Conservation (phyloP, 2,329 filamentous ascomycete genomes). For the Colletotrichum simmondsii region DNA sequence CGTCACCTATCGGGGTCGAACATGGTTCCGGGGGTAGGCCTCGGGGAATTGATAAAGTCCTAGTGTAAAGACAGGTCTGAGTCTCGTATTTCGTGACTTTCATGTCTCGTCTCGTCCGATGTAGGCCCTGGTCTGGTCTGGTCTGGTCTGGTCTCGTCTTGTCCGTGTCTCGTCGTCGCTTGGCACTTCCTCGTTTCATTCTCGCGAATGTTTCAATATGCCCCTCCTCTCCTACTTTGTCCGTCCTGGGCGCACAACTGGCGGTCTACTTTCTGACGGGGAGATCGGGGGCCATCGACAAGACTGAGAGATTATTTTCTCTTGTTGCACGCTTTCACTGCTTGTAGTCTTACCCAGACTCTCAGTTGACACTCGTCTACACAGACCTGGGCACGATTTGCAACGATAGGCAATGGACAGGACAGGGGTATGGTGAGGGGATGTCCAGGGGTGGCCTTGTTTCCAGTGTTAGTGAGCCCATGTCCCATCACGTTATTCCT, state of each 20-base stretch:
- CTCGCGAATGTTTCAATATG: constrained; percentile 16
- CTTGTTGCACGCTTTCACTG: not conserved
- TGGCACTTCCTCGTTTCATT: constrained; percentile 23
- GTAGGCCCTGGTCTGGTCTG: not conserved
- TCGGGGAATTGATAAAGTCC: constrained; percentile 9
- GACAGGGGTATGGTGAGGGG: not conserved
- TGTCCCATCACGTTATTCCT: not conserved
- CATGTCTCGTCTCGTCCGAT: not conserved
- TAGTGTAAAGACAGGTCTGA: not conserved
- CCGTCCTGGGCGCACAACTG: not conserved
- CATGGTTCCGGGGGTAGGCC: constrained; percentile 1
- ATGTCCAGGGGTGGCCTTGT: not conserved
- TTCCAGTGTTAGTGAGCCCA: not conserved
- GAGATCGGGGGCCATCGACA: not conserved
- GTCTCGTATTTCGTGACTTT: not conserved
- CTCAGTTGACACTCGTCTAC: not conserved
- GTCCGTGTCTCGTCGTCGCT: constrained; percentile 15
- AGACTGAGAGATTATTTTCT: not conserved
- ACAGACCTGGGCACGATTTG: not conserved
- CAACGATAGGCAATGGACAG: not conserved
- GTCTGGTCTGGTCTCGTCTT: constrained; percentile 10
- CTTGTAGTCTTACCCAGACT: not conserved
- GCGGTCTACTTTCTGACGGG: not conserved
- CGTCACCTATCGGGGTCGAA: not conserved
- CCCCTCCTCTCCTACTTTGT: not conserved